Base-by-base conservation (phyloP, 257 asterid genomes). In the Petrea volubilis region DNA sequence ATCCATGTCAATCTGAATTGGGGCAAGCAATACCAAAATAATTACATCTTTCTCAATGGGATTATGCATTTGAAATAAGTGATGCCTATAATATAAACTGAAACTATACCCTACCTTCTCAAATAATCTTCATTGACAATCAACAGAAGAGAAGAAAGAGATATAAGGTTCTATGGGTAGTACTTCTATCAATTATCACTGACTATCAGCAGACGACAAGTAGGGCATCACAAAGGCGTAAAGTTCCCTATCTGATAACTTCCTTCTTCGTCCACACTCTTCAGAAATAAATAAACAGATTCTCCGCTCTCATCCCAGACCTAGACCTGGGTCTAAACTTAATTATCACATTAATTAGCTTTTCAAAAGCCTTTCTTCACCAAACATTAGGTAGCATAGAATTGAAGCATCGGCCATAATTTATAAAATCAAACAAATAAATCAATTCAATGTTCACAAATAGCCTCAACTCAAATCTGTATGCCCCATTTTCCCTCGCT, bases 1-100 rank as follows among this genome's bases (percentile, higher is more conserved):
- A 71, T 95, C 99, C 98, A 90, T 84, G 83, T 95, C 99, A 81
- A 95, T 92, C 99, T 95, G 97, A 79, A 85, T 44, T 3, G 25
- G 77, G 52, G 50, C 66, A 81, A 74, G 53, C 64, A 76, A 68
- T 33, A 33, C 20, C 8, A 62, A 24, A 70, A 24, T 23, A 64
- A 62, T 63, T 67, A 49, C 53, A 70, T 38, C 73, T 59, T 53
- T 57, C 61, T 28, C 65, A 20, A 21, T 2, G 8, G 61, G 3
- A 73, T 66, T 17, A 61, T 60, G 59, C 67, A 70, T 18, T 59
- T 23, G 12, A 46, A 64, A 65, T 31, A 17, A 43, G 28, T 14
- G 46, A 25, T 47, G 41, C 23, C 44, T 20, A 33, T 7, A 65
- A 65, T 23, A 7, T 25, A 52, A 17, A 27, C 62, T 52, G 72